Conservation (phyloP, 441 rosid genomes). For the Jatropha podagrica region DNA sequence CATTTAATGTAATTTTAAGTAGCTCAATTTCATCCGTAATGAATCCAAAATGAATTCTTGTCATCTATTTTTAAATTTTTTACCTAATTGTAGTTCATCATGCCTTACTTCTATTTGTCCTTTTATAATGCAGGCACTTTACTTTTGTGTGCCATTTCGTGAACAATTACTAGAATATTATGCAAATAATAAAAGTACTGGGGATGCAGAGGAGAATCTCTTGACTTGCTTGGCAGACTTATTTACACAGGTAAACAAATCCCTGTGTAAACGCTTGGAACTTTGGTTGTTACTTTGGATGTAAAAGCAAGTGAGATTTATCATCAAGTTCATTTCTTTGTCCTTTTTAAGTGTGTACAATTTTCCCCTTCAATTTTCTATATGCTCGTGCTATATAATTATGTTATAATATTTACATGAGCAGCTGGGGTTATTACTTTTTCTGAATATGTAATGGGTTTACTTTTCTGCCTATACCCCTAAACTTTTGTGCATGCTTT, state of each 20-base stretch:
- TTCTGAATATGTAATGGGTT: neutral
- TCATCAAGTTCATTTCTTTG: neutral
- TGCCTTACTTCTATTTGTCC: neutral
- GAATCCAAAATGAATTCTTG: neutral
- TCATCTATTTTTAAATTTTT: neutral
- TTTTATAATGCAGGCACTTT: slow-evolving; percentile 72
- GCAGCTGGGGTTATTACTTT: neutral
- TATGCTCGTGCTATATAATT: neutral
- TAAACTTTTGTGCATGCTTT: neutral
- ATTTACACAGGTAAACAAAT: slow-evolving; percentile 70
- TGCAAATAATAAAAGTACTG: slow-evolving; percentile 61
- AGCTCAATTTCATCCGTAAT: neutral
- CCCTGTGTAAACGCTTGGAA: neutral
- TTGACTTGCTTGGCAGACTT: slow-evolving; percentile 95
- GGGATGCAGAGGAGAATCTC: slow-evolving; percentile 91
- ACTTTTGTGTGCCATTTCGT: slow-evolving; percentile 96
- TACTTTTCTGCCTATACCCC: neutral
- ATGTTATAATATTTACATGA: neutral
- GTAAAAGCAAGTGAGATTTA: neutral
- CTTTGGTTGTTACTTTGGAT: neutral
- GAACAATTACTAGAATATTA: slow-evolving; percentile 92
- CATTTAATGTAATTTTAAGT: slow-evolving; percentile 10
- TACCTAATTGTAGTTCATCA: neutral
- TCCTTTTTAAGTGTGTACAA: neutral
- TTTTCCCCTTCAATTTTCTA: neutral